Base-by-base conservation (phyloP, 257 asterid genomes). In the Asclepias syriaca region DNA sequence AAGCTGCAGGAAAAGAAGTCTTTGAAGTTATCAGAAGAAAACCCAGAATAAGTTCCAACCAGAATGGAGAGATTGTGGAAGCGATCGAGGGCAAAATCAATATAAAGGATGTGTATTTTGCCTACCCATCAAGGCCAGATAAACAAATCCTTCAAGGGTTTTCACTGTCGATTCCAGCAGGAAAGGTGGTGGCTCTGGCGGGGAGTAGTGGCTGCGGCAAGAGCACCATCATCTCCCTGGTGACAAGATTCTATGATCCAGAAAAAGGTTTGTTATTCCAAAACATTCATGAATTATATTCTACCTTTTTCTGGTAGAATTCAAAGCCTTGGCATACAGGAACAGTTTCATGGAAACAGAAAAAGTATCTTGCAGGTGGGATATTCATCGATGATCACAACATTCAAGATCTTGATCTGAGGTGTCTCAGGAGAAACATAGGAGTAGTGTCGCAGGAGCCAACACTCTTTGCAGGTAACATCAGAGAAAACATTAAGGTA, bases 361-460 rank as follows among this genome's bases (percentile, higher is more conserved):
- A 27, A 49, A 53, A 1, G 70, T 58, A 63, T 29, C 72, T 61
- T 66, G 19, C 88, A 90, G 96, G 94, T 74, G 88, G 78, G 65
- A 86, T 91, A 76, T 79, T 89, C 72, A 74, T 91, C 29, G 96
- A 91, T 85, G 75, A 78, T 83, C 82, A 83, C 84, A 82, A 80
- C 72, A 84, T 91, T 81, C 89, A 78, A 82, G 94, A 91, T 72
- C 89, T 89, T 21, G 94, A 89, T 57, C 71, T 91, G 76, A 86
- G 84, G 85, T 81, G 71, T 75, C 94, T 91, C 53, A 77, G 97
- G 86, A 84, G 83, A 81, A 89, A 85, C 79, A 73, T 91, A 24
- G 97, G 96, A 55, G 78, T 89, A 71, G 97, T 91, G 77, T 89
- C 92, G 57, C 96, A 91, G 87, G 97, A 91, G 87, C 97, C 97